Conservation (phyloP, 2,329 filamentous ascomycete species). For the Cercospora citrullina region DNA sequence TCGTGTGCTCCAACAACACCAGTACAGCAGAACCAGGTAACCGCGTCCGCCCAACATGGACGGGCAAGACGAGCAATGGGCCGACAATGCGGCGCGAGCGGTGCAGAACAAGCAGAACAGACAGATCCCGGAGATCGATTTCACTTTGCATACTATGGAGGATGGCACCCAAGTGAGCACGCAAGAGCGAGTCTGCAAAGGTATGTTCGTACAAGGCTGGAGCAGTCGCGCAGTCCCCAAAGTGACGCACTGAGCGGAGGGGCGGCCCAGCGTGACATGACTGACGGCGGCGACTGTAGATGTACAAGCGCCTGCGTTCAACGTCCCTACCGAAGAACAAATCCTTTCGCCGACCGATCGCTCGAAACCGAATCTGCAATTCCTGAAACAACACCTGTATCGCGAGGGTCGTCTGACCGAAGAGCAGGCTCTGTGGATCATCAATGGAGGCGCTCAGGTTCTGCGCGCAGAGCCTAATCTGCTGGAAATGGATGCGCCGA, state of each 20-base stretch:
- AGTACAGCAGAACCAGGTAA: not conserved
- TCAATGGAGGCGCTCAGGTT: slow-evolving; percentile 82
- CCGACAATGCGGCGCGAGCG: slow-evolving; percentile 89
- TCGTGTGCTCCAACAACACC: not conserved
- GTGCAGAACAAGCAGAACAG: slow-evolving; percentile 80
- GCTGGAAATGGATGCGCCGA: slow-evolving; percentile 98
- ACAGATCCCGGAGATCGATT: slow-evolving; percentile 95
- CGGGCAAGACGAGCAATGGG: slow-evolving; percentile 45
- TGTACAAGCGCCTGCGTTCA: slow-evolving; percentile 94
- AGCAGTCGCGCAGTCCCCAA: not conserved
- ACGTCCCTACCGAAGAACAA: slow-evolving; percentile 87
- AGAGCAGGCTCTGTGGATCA: slow-evolving; percentile 95
- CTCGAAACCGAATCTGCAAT: slow-evolving; percentile 86
- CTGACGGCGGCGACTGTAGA: slow-evolving; percentile 57
- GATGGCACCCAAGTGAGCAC: slow-evolving; percentile 95
- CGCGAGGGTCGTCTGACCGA: slow-evolving; percentile 95
- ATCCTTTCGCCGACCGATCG: slow-evolving; percentile 87
- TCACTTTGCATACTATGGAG: slow-evolving; percentile 97
- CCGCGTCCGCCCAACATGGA: slow-evolving; percentile 34
- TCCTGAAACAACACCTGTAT: slow-evolving; percentile 98
- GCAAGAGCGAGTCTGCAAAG: slow-evolving; percentile 95
- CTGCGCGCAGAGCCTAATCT: slow-evolving; percentile 90
- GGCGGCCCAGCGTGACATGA: not conserved
- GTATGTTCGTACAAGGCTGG: slow-evolving; percentile 49
- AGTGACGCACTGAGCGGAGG: not conserved